phyloP scores from a whole-genome alignment of 2,329 filamentous ascomycete genomes.

The Penicillium sp. region DNA sequence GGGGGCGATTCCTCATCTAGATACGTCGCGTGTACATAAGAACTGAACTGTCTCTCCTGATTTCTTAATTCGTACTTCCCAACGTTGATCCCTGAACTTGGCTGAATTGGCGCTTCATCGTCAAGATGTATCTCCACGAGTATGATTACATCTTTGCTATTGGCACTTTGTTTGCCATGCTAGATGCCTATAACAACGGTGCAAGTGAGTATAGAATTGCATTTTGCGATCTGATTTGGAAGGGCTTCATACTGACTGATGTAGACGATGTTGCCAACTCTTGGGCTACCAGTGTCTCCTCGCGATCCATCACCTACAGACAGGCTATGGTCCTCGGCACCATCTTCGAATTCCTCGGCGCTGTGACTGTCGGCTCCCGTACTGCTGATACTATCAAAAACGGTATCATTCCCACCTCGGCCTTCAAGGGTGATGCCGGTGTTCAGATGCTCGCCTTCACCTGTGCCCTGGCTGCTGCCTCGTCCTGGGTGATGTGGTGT shows the following conservation, averaged over 20 bases:
- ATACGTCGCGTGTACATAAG: constrained; percentile 1
- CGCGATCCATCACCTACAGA: constrained; percentile 56
- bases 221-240: too few relatives aligned
- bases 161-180: constrained; percentile 71
- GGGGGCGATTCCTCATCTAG: neutral
- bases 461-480: constrained; percentile 34
- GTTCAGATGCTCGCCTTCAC: constrained; percentile 63
- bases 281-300: constrained; percentile 78
- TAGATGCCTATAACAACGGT: constrained; percentile 77
- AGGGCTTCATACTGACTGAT: neutral
- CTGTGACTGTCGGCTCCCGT: constrained; percentile 64
- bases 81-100: neutral
- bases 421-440: constrained; percentile 60
- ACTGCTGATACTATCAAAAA: constrained; percentile 79
- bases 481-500: constrained; percentile 75
- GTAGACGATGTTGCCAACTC: constrained; percentile 76
- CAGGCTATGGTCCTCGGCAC: constrained; percentile 51
- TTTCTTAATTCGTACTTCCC: neutral
- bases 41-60: neutral
- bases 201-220: constrained; percentile 60
- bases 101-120: neutral
- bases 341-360: constrained; percentile 67
- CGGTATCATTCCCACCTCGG: constrained; percentile 62
- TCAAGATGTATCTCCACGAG: constrained; percentile 58
- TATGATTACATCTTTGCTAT: constrained; percentile 73